Conservation (phyloP, 306 rosid species). For the Fragaria iinumae region DNA sequence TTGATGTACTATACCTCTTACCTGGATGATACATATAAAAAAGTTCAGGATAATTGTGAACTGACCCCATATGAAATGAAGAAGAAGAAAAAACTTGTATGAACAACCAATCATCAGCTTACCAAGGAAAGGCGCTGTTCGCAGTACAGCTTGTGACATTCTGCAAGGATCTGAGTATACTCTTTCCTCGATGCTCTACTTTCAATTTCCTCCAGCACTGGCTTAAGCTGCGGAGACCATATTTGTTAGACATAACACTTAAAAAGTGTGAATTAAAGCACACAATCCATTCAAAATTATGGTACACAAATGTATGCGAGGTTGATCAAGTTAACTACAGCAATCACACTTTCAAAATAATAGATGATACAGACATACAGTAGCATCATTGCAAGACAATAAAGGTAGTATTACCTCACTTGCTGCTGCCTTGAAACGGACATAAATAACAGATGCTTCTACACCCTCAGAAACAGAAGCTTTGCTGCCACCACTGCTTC, state of each 20-base stretch:
- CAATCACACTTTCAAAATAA: constrained; percentile 16
- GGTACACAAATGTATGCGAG: constrained; percentile 21
- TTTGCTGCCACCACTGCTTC: constrained; percentile 66
- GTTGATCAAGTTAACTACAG: constrained; percentile 4
- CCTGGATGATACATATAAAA: constrained; percentile 46
- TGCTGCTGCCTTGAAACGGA: constrained; percentile 98
- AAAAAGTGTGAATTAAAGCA: constrained; percentile 6
- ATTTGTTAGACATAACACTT: constrained; percentile 27
- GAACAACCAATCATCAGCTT: constrained; percentile 46
- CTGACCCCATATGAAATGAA: constrained; percentile 18
- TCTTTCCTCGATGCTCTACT: constrained; percentile 94
- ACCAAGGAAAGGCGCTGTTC: constrained; percentile 97
- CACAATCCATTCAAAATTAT: constrained; percentile 1
- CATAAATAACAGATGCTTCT: constrained; percentile 94
- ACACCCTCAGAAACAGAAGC: constrained; percentile 91
- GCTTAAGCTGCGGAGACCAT: constrained; percentile 75
- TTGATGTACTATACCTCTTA: constrained; percentile 81
- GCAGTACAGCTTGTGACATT: constrained; percentile 91
- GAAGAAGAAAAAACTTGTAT: neutral
- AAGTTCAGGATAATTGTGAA: constrained; percentile 23
- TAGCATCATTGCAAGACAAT: constrained; percentile 12
- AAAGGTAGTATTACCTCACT: constrained; percentile 63
- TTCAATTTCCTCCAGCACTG: constrained; percentile 86
- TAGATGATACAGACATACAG: neutral
- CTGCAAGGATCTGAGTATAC: constrained; percentile 81